These are phyloP conservation scores for Reutealis trisperma DNA, from an alignment of 345 rosid species.

Conservation along the genomic window DNA sequence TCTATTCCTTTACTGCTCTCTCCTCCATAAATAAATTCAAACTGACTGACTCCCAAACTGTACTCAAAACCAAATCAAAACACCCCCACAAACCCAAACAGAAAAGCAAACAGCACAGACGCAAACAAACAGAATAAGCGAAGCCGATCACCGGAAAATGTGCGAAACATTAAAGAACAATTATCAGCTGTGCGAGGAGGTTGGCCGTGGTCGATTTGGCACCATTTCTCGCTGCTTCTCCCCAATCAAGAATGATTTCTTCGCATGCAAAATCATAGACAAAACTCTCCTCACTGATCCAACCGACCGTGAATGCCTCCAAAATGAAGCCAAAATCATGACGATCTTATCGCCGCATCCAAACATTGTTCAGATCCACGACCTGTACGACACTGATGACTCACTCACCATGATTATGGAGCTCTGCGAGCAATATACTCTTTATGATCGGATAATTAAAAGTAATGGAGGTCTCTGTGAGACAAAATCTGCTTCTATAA, in stretches of 20 bases:
- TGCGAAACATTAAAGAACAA: conserved; percentile 19
- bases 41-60: not conserved
- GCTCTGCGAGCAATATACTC: conserved; percentile 28
- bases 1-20: not conserved
- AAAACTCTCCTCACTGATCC: conserved; percentile 28
- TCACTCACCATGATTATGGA: conserved; percentile 27
- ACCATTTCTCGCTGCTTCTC: conserved; percentile 28
- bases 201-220: conserved; percentile 41
- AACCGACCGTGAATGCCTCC: conserved; percentile 30
- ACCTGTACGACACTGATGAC: conserved; percentile 23
- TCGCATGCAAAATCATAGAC: conserved; percentile 30
- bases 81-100: not conserved
- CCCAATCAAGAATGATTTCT: conserved; percentile 15
- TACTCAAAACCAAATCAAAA: not conserved
- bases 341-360: conserved; percentile 30
- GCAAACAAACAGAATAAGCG: not conserved
- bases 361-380: conserved; percentile 33
- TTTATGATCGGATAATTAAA: conserved; percentile 15
- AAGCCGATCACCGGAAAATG: conserved; percentile 13
- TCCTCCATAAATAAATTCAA: not conserved
- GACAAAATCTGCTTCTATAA: conserved; percentile 8
- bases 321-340: conserved; percentile 33
- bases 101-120: not conserved
- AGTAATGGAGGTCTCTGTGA: conserved; percentile 14
- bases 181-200: conserved; percentile 34